phyloP scores from a whole-genome alignment of 2,329 filamentous ascomycete species.

The Ophiostoma ips region DNA sequence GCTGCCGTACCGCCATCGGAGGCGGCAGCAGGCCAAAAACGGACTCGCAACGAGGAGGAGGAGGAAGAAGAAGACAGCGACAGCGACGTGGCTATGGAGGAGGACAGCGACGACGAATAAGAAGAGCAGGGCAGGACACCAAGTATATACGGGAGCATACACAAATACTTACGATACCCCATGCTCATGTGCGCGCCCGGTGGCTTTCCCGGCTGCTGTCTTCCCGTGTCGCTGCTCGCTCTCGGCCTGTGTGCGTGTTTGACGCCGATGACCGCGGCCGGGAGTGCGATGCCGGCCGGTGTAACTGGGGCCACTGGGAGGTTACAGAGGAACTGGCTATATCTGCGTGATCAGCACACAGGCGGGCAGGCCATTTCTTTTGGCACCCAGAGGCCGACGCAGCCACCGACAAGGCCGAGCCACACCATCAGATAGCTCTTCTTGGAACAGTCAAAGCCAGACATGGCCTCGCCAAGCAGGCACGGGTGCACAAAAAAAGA shows the following conservation, averaged over 20 bases:
- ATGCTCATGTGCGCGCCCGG: not conserved
- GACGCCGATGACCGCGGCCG: no score
- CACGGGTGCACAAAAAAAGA: constrained; percentile 91
- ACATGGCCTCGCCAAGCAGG: constrained; percentile 70
- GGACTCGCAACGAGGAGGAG: constrained; percentile 53
- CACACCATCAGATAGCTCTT: constrained; percentile 72
- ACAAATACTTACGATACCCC: constrained; percentile 5
- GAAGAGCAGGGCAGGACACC: not conserved
- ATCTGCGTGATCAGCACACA: no score
- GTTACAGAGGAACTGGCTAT: no score
- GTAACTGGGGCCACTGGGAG: no score
- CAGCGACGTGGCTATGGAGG: constrained; percentile 51
- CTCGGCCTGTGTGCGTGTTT: no score
- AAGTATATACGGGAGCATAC: not conserved
- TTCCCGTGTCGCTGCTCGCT: no score
- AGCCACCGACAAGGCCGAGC: constrained; percentile 74
- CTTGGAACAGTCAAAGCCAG: constrained; percentile 44
- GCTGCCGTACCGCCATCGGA: not conserved
- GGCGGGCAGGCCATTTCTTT: constrained; percentile 41
- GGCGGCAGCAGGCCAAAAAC: constrained; percentile 46
- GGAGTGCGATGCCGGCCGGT: no score
- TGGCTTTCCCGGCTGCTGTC: not conserved
- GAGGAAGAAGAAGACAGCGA: constrained; percentile 52
- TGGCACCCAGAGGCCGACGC: constrained; percentile 66
- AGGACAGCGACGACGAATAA: constrained; percentile 59